Evolutionary conservation across 345 rosid genomes (phyloP).

Genomic region (Populus deltoides): DNA sequence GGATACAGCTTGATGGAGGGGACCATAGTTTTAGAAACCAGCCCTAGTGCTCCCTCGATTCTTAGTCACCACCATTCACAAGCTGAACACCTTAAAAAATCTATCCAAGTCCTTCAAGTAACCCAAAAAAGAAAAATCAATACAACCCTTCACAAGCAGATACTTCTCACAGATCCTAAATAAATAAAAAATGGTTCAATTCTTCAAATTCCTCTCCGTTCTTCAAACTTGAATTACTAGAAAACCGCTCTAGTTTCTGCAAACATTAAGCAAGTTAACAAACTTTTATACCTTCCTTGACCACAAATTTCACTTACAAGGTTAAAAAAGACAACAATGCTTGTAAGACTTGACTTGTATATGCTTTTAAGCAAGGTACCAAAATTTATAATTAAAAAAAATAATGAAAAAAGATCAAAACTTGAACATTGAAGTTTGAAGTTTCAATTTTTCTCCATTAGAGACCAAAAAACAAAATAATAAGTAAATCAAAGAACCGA

Average conservation of each 20-base stretch:
- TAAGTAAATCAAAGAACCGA: conserved; percentile 5
- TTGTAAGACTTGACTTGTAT: neutral
- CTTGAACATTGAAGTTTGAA: neutral
- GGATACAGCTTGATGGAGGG: conserved; percentile 51
- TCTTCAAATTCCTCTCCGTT: neutral
- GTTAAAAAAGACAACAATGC: neutral
- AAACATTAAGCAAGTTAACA: neutral
- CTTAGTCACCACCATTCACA: conserved; percentile 41
- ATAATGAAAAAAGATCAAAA: neutral
- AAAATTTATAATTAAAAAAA: neutral
- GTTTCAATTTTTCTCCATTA: neutral
- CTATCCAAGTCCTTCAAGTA: neutral
- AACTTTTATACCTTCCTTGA: neutral
- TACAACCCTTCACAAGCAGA: neutral
- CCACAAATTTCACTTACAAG: neutral
- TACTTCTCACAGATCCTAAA: neutral
- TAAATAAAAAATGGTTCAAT: neutral
- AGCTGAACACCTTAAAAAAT: conserved; percentile 20
- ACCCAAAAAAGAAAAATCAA: conserved; percentile 5
- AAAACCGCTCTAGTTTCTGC: neutral
- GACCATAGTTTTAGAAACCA: conserved; percentile 54
- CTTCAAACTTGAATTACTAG: conserved; percentile 3
- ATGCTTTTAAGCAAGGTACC: neutral
- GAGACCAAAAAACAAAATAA: neutral
- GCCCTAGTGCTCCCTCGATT: conserved; percentile 36